A percentile compares a stretch with the other conserved stretches of the same genome.
These are phyloP conservation scores for Orychophragmus violaceus DNA, from an alignment of 345 rosid genomes.

Conservation along the genomic window DNA sequence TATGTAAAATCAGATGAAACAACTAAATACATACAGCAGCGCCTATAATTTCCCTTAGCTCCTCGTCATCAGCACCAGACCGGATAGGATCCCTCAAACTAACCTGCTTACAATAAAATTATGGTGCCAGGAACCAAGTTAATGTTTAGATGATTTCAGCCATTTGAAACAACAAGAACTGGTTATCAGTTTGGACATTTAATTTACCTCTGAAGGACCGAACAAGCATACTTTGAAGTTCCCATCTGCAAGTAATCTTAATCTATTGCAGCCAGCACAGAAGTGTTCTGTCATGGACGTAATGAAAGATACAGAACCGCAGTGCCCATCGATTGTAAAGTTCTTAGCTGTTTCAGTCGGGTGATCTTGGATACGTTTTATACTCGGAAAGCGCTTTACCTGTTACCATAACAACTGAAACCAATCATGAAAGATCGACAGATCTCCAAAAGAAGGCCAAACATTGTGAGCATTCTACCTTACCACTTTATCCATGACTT, in stretches of 20 bases:
- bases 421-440: background rate
- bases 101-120: constrained; percentile 45
- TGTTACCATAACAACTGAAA: constrained; percentile 31
- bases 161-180: background rate
- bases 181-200: background rate
- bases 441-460: constrained; percentile 9
- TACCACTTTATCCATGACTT: constrained; percentile 91
- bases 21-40: constrained; percentile 60
- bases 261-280: constrained; percentile 95
- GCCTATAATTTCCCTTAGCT: constrained; percentile 73
- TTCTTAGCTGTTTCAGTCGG: constrained; percentile 90
- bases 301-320: constrained; percentile 82
- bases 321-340: constrained; percentile 74
- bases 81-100: constrained; percentile 94
- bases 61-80: constrained; percentile 57
- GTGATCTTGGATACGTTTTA: constrained; percentile 68
- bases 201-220: constrained; percentile 81
- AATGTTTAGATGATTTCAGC: background rate
- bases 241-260: constrained; percentile 95
- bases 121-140: background rate
- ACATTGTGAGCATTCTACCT: constrained; percentile 45
- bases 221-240: constrained; percentile 99
- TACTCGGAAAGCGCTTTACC: constrained; percentile 44
- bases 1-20: constrained; percentile 1
- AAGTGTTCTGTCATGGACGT: constrained; percentile 98